These are phyloP conservation scores for Cutaneotrichosporon sp. DNA, from an alignment of 1,284 basidiomycete genomes.

Conservation along the genomic window DNA sequence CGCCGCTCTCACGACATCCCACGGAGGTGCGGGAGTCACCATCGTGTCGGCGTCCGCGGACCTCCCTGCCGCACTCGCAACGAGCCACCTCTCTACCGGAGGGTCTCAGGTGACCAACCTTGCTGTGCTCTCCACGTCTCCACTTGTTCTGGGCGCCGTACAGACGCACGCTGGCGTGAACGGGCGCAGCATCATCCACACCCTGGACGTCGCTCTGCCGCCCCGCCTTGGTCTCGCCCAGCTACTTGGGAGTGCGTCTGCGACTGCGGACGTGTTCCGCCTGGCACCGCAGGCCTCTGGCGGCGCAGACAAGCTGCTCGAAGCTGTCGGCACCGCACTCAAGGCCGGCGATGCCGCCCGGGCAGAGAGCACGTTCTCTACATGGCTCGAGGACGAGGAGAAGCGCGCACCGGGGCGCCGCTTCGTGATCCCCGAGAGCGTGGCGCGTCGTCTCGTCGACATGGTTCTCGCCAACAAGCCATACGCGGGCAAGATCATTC, in stretches of 20 bases:
- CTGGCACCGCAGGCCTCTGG: not conserved
- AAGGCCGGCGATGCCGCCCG: slow-evolving; percentile 16
- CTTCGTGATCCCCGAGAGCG: slow-evolving; percentile 13
- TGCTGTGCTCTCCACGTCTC: slow-evolving; percentile 27
- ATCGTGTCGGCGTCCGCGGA: slow-evolving; percentile 34
- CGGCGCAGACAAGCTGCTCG: slow-evolving; percentile 14
- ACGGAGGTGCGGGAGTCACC: slow-evolving; percentile 34
- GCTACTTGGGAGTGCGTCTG: slow-evolving; percentile 35
- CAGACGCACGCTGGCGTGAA: slow-evolving; percentile 16
- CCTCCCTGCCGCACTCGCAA: slow-evolving; percentile 35
- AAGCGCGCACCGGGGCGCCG: slow-evolving; percentile 12
- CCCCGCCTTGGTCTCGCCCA: slow-evolving; percentile 41
- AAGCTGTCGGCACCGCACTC: slow-evolving; percentile 14
- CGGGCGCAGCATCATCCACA: slow-evolving; percentile 41
- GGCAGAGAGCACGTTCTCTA: slow-evolving; percentile 23
- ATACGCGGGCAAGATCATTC: slow-evolving; percentile 38
- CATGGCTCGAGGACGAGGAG: slow-evolving; percentile 25
- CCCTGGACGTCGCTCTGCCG: slow-evolving; percentile 39
- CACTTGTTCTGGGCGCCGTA: slow-evolving; percentile 28
- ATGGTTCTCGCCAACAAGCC: slow-evolving; percentile 28
- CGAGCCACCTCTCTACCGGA: slow-evolving; percentile 27
- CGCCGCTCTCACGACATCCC: slow-evolving; percentile 28
- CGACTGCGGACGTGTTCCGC: slow-evolving; percentile 30
- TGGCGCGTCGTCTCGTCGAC: slow-evolving; percentile 20
- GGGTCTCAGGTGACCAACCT: slow-evolving; percentile 31